A percentile compares a stretch with the other conserved stretches of the same genome.
These are phyloP conservation scores for Rhizopogon rudus DNA, from an alignment of 768 basidiomycete species.

Conservation along the genomic window DNA sequence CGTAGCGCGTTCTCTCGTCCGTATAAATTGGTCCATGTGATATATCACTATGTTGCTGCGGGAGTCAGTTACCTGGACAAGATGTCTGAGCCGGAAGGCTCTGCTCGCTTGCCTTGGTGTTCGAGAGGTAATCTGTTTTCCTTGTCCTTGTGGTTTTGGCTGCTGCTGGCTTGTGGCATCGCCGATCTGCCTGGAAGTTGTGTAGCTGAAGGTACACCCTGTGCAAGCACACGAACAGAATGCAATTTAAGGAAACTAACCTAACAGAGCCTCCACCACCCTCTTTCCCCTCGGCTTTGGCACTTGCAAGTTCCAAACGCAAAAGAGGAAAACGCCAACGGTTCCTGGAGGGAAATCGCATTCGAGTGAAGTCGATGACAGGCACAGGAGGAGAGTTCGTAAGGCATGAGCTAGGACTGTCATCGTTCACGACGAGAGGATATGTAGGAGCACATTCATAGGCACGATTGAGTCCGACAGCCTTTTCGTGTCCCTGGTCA, in stretches of 20 bases:
- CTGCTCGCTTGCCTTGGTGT: neutral
- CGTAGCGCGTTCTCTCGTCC: neutral
- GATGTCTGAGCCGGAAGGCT: neutral
- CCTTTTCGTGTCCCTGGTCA: too few relatives aligned
- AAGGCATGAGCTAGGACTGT: too few relatives aligned
- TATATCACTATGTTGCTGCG: neutral
- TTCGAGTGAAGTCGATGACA: conserved; percentile 25
- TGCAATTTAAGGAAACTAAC: too few relatives aligned
- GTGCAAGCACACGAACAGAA: neutral
- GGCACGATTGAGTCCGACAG: too few relatives aligned
- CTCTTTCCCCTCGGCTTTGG: neutral
- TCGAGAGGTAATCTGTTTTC: neutral
- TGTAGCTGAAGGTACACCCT: neutral
- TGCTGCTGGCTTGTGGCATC: neutral
- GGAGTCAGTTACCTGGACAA: neutral
- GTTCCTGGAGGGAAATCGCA: conserved; percentile 6
- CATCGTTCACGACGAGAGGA: neutral
- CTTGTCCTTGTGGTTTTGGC: neutral
- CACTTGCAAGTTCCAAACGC: neutral
- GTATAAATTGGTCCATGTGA: neutral
- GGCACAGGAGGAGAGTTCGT: conserved; percentile 4
- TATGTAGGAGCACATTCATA: neutral
- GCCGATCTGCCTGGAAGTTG: neutral
- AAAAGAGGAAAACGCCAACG: conserved; percentile 9
- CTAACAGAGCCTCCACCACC: neutral